Evolutionary conservation across 495 filamentous ascomycete species (phyloP).

Genomic region (Chaetomium fimeti): DNA sequence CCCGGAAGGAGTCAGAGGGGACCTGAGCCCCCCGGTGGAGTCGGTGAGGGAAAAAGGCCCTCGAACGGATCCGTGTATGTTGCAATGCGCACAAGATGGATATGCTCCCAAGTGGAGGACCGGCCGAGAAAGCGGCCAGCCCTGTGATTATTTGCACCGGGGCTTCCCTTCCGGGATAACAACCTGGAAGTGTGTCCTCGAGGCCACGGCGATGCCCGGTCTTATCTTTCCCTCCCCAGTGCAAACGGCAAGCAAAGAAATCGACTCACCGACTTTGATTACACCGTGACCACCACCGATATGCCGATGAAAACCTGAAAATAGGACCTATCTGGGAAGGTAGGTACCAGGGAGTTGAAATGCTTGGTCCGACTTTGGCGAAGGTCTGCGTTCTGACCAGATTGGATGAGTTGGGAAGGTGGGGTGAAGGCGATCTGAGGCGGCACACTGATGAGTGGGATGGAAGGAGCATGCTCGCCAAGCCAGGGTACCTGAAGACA

Average conservation of each 20-base stretch:
- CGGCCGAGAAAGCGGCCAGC: slow-evolving; percentile 12
- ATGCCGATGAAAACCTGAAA: neutral
- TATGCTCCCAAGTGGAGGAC: slow-evolving; percentile 14
- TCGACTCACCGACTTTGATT: neutral
- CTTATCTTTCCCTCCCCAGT: slow-evolving; percentile 12
- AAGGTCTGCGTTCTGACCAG: neutral
- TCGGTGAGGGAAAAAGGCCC: slow-evolving; percentile 28
- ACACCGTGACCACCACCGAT: too few relatives aligned
- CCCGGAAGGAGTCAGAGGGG: slow-evolving; percentile 30
- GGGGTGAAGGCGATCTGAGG: slow-evolving; percentile 4
- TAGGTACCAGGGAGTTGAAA: too few relatives aligned
- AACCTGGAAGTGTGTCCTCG: neutral
- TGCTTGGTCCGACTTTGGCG: neutral
- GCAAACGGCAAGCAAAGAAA: neutral
- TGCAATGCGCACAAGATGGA: slow-evolving; percentile 5
- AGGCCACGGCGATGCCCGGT: neutral
- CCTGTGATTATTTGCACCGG: slow-evolving; percentile 2
- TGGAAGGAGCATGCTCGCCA: neutral
- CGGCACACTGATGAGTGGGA: too few relatives aligned
- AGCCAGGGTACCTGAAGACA: neutral
- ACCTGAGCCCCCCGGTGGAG: slow-evolving; percentile 28
- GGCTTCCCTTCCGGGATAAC: slow-evolving; percentile 22
- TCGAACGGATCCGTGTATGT: slow-evolving; percentile 5
- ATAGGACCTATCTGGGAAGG: neutral
- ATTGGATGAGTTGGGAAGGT: slow-evolving; percentile 10